Base-by-base conservation (phyloP, 257 asterid species). In the Solanum megistacrolobum region DNA sequence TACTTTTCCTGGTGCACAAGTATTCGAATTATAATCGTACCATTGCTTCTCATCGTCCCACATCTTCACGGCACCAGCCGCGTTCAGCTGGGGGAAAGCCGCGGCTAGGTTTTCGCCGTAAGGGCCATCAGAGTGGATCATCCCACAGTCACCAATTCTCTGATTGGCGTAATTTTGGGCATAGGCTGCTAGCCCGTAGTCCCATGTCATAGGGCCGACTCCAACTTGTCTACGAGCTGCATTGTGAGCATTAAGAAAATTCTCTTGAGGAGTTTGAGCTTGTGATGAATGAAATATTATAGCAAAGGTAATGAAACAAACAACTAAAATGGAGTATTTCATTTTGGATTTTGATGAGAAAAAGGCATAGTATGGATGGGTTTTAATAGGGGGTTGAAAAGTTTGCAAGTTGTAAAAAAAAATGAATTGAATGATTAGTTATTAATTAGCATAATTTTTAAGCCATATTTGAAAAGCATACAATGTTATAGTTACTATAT, bases 101-200 rank as follows among this genome's bases (percentile, higher is more conserved):
- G 68, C 89, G 1, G 95, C 93, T 0, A 94, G 69, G 90, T 94
- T 95, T 55, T 95, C 98, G 0, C 98, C 98, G 11, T 94, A 93
- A 3, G 89, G 86, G 0, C 96, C 92, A 0, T 0, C 0, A 0
- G 96, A 95, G 39, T 93, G 94, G 55, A 41, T 14, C 90, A 91
- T 73, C 2, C 20, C 82, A 16, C 96, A 92, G 73, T 93, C 94
- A 2, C 36, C n/a, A 0, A 90, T 39, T 14, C 93, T 89, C 2
- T 46, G 6, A 18, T 87, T 48, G 11, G 92, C 94, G 10, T 93
- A 92, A 0, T 46, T 39, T 3, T 89, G 89, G 1, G 96, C 96
- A 34, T 90, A 95, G 25, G 81, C 82, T 0, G 91, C 94, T 3
- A 95, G 39, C 4, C 58, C 89, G 4, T 41, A 7, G 87, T 88